Base-by-base conservation (phyloP, 2,329 filamentous ascomycete genomes). In the Monilinia fructicola region DNA sequence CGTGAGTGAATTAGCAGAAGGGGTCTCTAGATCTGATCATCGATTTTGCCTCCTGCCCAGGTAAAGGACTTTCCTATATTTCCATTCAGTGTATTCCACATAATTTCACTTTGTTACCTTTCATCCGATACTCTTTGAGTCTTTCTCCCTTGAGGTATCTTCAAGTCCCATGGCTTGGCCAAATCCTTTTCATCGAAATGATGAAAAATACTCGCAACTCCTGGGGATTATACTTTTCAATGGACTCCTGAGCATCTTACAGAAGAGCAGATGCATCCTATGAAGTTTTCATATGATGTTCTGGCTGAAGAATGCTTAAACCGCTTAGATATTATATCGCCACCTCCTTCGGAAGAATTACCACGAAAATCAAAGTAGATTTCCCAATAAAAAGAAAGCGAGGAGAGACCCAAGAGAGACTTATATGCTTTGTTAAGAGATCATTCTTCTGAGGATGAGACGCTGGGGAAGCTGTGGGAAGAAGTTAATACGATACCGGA, bases 161-260 rank as follows among this genome's bases (percentile, higher is more conserved):
- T 26, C 7, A 40, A n/a, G 26, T 48, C 44, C 7, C 9, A 64
- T 65, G 63, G 31, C 63, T 26, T 59, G 31, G 42, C 60, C 67
- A 31, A 72, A 71, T 64, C 69, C 68, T 9, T 73, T 73, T 46
- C 65, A 63, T 50, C 64, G 63, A 28, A 66, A 67, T 16, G 71
- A 73, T 67, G 68, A 71, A 60, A 60, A 72, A 73, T 46, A 72
- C 71, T 55, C 66, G 72, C 16, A 59, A 69, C 52, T 44, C 31
- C 28, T 92, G 88, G 86, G 88, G 85, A 26, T 85, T 85, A 91
- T 73, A 83, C 81, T 9, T 93, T 93, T 74, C 83, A 87, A 71
- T 88, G 89, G 82, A 90, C 89, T 0, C 76, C 83, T 7, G 77
- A 87, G 4, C 91, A 94, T 75, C 78, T 85, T 23, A 85, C 84